A percentile compares a stretch with the other conserved stretches of the same genome.
Conservation (phyloP, 805 yeast species). For the Lipomyces starkeyi region DNA sequence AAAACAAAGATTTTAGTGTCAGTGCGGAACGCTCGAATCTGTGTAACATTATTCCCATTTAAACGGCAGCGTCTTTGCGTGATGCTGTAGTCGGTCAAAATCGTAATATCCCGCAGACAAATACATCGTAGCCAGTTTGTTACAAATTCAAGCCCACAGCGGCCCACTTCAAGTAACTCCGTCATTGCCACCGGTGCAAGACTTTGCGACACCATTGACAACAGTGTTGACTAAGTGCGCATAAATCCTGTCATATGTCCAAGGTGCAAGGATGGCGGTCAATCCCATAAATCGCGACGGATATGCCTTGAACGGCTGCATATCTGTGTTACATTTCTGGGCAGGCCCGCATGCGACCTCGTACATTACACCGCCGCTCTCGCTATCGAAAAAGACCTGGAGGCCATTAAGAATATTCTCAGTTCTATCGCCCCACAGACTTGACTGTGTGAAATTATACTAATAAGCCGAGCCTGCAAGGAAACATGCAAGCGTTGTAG, state of each 20-base stretch:
- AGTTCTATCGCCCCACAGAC: constrained; percentile 70
- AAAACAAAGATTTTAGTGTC: no score
- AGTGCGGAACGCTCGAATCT: no score
- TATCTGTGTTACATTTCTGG: constrained; percentile 78
- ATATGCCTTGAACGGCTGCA: constrained; percentile 89
- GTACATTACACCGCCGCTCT: constrained; percentile 60
- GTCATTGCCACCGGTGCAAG: constrained; percentile 88
- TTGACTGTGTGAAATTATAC: constrained; percentile 72
- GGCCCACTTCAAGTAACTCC: constrained; percentile 96
- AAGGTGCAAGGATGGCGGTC: constrained; percentile 74
- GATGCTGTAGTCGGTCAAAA: no score
- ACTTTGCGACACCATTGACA: constrained; percentile 74
- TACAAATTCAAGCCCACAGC: no score
- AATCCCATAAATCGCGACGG: constrained; percentile 74
- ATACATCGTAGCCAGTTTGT: no score
- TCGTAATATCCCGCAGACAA: no score
- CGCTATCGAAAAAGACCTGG: constrained; percentile 52
- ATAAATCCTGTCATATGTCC: constrained; percentile 46
- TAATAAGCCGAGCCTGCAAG: constrained; percentile 81
- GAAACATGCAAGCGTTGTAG: constrained; percentile 81
- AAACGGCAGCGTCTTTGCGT: no score
- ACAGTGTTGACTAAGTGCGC: constrained; percentile 52
- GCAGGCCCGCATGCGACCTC: constrained; percentile 83
- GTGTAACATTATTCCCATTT: no score
- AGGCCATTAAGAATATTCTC: constrained; percentile 61